These are phyloP conservation scores for Fraxinus quadrangulata DNA, from an alignment of 257 asterid species.

Conservation along the genomic window DNA sequence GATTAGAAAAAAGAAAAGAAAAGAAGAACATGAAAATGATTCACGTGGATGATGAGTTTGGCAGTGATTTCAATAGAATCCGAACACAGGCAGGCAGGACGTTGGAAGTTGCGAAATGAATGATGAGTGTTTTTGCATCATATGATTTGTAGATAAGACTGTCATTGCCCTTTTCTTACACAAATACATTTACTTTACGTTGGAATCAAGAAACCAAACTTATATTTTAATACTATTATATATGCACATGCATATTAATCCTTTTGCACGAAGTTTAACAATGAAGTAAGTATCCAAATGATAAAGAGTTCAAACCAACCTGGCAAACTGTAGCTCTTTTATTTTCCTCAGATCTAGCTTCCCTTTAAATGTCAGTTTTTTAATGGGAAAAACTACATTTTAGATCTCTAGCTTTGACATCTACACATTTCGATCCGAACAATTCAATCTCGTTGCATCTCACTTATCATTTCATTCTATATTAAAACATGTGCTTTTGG, in stretches of 20 bases:
- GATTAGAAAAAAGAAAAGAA: neutral
- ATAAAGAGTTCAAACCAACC: neutral
- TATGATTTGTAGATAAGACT: neutral
- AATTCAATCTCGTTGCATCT: too few species aligned
- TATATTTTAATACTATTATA: too few species aligned
- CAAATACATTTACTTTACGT: neutral
- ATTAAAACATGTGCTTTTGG: too few species aligned
- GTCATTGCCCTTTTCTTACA: neutral
- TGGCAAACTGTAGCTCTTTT: too few species aligned
- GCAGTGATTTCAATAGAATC: neutral
- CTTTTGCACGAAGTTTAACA: neutral
- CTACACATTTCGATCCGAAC: too few species aligned
- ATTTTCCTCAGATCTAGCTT: too few species aligned
- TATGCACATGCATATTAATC: too few species aligned
- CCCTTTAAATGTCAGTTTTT: too few species aligned
- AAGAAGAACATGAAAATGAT: neutral
- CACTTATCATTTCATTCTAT: too few species aligned
- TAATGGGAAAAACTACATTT: too few species aligned
- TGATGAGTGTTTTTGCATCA: neutral
- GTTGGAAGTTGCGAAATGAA: constrained; percentile 4
- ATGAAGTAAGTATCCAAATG: neutral
- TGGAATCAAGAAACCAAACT: neutral
- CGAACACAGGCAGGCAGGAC: neutral
- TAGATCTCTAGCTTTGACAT: too few species aligned
- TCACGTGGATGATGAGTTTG: neutral